Evolutionary conservation across 1,284 basidiomycete genomes (phyloP).

Genomic region (Heterobasidion parviporum): DNA sequence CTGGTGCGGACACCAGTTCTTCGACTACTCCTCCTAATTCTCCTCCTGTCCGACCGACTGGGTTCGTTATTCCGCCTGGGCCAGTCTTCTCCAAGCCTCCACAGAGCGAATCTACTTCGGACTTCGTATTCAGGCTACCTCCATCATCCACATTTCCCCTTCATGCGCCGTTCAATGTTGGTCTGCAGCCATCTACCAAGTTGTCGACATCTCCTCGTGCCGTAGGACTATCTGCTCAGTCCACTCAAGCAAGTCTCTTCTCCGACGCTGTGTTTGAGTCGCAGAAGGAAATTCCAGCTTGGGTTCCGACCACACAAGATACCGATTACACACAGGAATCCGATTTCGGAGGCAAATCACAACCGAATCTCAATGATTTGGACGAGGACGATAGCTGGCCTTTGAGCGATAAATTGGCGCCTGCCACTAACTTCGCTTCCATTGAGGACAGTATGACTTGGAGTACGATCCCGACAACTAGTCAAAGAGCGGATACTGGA

Average conservation of each 20-base stretch:
- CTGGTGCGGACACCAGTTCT: constrained; percentile 20
- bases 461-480: constrained; percentile 46
- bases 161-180: constrained; percentile 36
- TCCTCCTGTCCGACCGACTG: constrained; percentile 28
- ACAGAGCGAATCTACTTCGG: constrained; percentile 21
- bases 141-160: constrained; percentile 28
- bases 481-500: constrained; percentile 18
- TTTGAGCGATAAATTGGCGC: constrained; percentile 51
- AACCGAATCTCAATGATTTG: constrained; percentile 14
- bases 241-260: constrained; percentile 41
- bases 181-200: constrained; percentile 26
- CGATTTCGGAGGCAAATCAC: constrained; percentile 16
- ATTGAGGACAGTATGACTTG: constrained; percentile 64
- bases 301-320: constrained; percentile 55
- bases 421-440: constrained; percentile 28
- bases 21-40: constrained; percentile 57
- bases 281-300: constrained; percentile 33
- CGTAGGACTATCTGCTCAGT: constrained; percentile 37
- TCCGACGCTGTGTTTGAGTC: constrained; percentile 45
- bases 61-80: constrained; percentile 27
- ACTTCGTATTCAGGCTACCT: constrained; percentile 14
- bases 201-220: constrained; percentile 18
- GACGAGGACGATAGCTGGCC: constrained; percentile 62
- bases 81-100: constrained; percentile 49
- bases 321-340: constrained; percentile 35